Base-by-base conservation (phyloP, 108 stramenopile genomes). In the Hondaea fermentalgiana region DNA sequence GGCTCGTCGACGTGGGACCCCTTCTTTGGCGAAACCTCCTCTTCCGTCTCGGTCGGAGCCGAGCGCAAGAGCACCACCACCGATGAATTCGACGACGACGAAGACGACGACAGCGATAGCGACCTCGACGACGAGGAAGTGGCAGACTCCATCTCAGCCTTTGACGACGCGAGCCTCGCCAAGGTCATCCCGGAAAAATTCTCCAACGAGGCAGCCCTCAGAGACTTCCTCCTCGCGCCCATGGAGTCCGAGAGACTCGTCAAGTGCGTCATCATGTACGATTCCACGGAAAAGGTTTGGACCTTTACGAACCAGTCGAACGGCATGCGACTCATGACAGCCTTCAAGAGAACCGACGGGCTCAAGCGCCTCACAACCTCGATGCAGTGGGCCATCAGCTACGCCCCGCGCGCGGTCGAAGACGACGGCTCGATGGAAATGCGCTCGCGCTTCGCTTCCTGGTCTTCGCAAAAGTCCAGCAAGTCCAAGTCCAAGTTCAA, bases 191-290 rank as follows among this genome's bases (percentile, higher is more conserved):
- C 76, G n/a, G 51, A 47, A 53, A 53, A 43, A 12, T 83, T 83
- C 28, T 0, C 76, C 49, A 53, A 23, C 51, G 76, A 83, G 51
- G 6, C 45, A 6, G 76, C 28, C 51, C 76, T 83, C 51, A 47
- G 23, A 23, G 76, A 83, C 19, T 83, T 83, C 28, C 28, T 83
- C 23, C 76, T 83, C 6, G 44, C 76, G n/a, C 76, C 76, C 25
- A 53, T 83, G 76, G 76, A 83, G 76, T 53, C 49, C 49, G 49
- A 47, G 10, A 53, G 23, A 16, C 28, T 83, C n/a, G 76, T 83
- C 25, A 83, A 83, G 76, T 83, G 76, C 76, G 2, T 83, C 76
- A 83, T 83, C 76, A 83, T 83, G 76, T 83, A 25, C 51, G 76
- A 83, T 45, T 25, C 45, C 3, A 53, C 76, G n/a, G 76, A 83